Percentiles rank a stretch among this genome's conserved stretches.
These are phyloP conservation scores for Lathyrus tuberosus DNA, from an alignment of 306 rosid species.

Conservation along the genomic window DNA sequence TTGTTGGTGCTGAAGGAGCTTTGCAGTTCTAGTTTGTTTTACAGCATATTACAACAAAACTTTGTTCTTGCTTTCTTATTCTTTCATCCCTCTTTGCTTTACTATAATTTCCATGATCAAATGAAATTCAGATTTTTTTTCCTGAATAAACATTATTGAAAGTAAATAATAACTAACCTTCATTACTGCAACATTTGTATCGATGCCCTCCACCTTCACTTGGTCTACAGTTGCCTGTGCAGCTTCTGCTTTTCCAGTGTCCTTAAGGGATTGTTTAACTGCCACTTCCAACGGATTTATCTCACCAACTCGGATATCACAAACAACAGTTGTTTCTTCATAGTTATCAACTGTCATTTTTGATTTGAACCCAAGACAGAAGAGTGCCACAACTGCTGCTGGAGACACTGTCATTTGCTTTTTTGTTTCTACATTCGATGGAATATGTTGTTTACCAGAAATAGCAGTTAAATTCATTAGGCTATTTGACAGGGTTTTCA, in stretches of 20 bases:
- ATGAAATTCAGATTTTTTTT: conserved; percentile 32
- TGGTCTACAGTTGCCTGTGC: conserved; percentile 90
- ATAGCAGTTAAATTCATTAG: conserved; percentile 51
- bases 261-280: conserved; percentile 67
- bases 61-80: not conserved
- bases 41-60: conserved; percentile 4
- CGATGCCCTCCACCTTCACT: conserved; percentile 97
- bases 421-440: conserved; percentile 54
- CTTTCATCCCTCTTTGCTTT: conserved; percentile 12
- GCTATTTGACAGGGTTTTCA: conserved; percentile 70
- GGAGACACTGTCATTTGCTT: conserved; percentile 53
- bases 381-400: conserved; percentile 63
- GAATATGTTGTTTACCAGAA: conserved; percentile 52
- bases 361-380: conserved; percentile 62
- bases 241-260: conserved; percentile 83
- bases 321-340: conserved; percentile 46
- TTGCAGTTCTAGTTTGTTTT: conserved; percentile 29
- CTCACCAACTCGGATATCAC: conserved; percentile 82
- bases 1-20: conserved; percentile 24
- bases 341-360: conserved; percentile 44
- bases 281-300: conserved; percentile 72
- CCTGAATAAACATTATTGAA: conserved; percentile 19
- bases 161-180: conserved; percentile 61
- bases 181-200: conserved; percentile 92
- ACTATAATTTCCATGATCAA: conserved; percentile 33